Conservation (phyloP, 2,329 filamentous ascomycete species). For the Balansia obtecta region DNA sequence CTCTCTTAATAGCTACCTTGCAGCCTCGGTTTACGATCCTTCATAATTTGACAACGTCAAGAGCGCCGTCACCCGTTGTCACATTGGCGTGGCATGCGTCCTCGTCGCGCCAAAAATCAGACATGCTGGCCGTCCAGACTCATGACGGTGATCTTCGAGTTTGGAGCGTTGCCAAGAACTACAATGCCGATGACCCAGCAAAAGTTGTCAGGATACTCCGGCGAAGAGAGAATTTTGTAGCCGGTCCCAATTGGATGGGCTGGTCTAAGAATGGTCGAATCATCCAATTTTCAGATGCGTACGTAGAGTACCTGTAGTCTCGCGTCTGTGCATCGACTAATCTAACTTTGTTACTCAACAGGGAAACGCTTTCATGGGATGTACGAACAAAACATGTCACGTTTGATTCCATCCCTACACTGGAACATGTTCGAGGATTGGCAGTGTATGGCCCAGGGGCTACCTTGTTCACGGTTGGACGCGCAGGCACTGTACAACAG, state of each 20-base stretch:
- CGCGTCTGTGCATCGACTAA: too few relatives aligned
- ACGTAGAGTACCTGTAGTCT: slow-evolving; percentile 27
- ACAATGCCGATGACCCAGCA: slow-evolving; percentile 59
- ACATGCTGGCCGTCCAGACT: slow-evolving; percentile 92
- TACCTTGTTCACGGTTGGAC: slow-evolving; percentile 81
- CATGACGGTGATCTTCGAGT: slow-evolving; percentile 85
- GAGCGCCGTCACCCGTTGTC: slow-evolving; percentile 76
- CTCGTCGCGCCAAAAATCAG: slow-evolving; percentile 88
- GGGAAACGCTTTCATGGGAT: slow-evolving; percentile 91
- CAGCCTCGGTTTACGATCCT: slow-evolving; percentile 89
- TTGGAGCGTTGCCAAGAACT: slow-evolving; percentile 86
- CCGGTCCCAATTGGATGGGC: slow-evolving; percentile 85
- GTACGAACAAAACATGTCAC: slow-evolving; percentile 96
- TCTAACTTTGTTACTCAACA: slow-evolving; percentile 19
- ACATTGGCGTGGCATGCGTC: slow-evolving; percentile 92
- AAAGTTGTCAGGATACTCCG: slow-evolving; percentile 84
- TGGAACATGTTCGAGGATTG: slow-evolving; percentile 68
- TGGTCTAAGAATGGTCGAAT: slow-evolving; percentile 98
- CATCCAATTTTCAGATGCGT: slow-evolving; percentile 85
- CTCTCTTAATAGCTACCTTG: slow-evolving; percentile 76
- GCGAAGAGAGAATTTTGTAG: slow-evolving; percentile 57
- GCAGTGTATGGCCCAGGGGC: slow-evolving; percentile 83
- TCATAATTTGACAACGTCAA: slow-evolving; percentile 77
- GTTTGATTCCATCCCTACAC: slow-evolving; percentile 75
- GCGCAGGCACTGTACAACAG: slow-evolving; percentile 83